Base-by-base conservation (phyloP, 164 flowering plant genomes). In the Umbellularia californica region DNA sequence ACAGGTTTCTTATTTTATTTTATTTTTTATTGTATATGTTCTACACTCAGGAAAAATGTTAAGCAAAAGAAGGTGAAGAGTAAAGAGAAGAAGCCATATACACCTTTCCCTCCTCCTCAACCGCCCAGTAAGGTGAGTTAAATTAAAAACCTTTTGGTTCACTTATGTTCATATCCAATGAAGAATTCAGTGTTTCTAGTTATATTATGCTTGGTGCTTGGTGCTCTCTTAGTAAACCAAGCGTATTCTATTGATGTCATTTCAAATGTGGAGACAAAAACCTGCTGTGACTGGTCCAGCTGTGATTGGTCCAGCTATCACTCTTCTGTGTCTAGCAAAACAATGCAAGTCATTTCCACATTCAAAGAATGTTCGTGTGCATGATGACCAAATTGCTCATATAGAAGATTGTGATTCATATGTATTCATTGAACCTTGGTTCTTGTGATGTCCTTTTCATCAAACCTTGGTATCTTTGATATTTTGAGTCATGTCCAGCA, bases 101-200 rank as follows among this genome's bases (percentile, higher is more conserved):
- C 98, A 27, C 98, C 99, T 2, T 93, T 90, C 87, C 99, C 99
- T 75, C 98, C 98, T 74, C 95, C 96, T 75, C 99, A 85, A 77
- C 96, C 52, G 69, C 99, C 97, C 79, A 90, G 97, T 70, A 92
- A 93, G 95, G 99, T 93, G n/a, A 87, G 82, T 50, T 58, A 17
- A 50, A 65, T 24, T 76, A 7, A 11, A 3, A 10, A 9, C 52
- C 28, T 50, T 50, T 33, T 28, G 27, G 69, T 9, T 72, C 23
- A 23, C 30, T 25, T 73, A 14, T 52, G 17, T 67, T 33, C 30
- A 22, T 55, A 17, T 75, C 52, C 41, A n/a, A 3, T 69, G 5
- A 69, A 23, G 41, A 52, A 63, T 62, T 41, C 51, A 63, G 58
- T 63, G 35, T 60, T 75, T 64, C 11, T 11, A 64, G 67, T 3